phyloP scores from a whole-genome alignment of 164 flowering plant genomes.

The Pachysandra terminalis region DNA sequence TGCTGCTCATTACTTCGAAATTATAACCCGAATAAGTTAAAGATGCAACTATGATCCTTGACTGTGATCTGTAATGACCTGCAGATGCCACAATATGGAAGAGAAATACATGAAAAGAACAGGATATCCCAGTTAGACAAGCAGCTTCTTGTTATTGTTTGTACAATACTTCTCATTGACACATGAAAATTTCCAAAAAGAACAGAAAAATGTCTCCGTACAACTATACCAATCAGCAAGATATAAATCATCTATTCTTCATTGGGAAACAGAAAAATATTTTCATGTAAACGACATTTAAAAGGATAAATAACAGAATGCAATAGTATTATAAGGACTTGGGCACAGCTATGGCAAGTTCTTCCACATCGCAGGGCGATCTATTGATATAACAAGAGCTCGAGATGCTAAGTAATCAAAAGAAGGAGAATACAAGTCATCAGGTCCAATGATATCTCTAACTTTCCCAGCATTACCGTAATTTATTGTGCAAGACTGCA shows the following conservation, averaged over 20 bases:
- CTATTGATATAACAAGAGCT: constrained; percentile 79
- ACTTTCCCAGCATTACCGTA: constrained; percentile 23
- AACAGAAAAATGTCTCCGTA: neutral
- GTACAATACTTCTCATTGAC: too few species aligned
- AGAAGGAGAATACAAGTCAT: constrained; percentile 77
- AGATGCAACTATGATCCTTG: too few species aligned
- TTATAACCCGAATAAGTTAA: too few species aligned
- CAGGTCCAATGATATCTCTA: constrained; percentile 70
- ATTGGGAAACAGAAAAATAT: neutral
- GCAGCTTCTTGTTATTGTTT: too few species aligned
- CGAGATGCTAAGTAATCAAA: constrained; percentile 80
- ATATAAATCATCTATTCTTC: neutral
- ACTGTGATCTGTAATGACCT: too few species aligned
- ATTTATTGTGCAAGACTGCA: constrained; percentile 27
- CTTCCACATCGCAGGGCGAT: constrained; percentile 91
- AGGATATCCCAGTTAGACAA: too few species aligned
- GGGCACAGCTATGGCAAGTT: constrained; percentile 33
- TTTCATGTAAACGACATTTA: constrained; percentile 1
- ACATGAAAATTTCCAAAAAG: neutral
- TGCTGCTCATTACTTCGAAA: too few species aligned
- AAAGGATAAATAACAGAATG: constrained; percentile 4
- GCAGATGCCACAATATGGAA: too few species aligned
- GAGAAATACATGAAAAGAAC: too few species aligned
- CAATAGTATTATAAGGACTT: neutral
- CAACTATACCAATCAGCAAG: neutral